Evolutionary conservation across 768 basidiomycete species (phyloP).

Genomic region (Suillus paluster): DNA sequence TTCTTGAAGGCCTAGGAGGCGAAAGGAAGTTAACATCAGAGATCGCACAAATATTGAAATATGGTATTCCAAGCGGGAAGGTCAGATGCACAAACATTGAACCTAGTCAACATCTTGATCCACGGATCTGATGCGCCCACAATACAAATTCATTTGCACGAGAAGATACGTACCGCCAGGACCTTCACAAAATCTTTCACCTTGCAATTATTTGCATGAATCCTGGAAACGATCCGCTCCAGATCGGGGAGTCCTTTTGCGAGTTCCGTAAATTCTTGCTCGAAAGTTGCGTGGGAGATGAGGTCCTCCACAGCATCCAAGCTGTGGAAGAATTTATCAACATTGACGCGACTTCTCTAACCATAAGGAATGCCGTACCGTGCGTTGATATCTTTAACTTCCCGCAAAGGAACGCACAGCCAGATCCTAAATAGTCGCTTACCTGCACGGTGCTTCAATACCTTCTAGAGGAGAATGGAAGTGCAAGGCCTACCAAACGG

Average conservation of each 20-base stretch:
- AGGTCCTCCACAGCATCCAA: constrained; percentile 95
- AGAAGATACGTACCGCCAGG: constrained; percentile 56
- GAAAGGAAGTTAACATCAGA: constrained; percentile 13
- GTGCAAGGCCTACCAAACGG: constrained; percentile 73
- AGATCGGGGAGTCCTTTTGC: constrained; percentile 89
- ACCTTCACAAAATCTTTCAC: constrained; percentile 89
- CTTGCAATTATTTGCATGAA: constrained; percentile 91
- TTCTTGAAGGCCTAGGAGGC: constrained; percentile 70
- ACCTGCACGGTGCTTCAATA: constrained; percentile 47
- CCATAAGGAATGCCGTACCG: constrained; percentile 52
- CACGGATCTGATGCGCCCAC: not conserved
- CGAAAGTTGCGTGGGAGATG: constrained; percentile 78
- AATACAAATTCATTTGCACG: constrained; percentile 3
- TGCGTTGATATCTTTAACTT: constrained; percentile 84
- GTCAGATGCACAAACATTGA: not conserved
- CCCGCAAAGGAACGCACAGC: constrained; percentile 90
- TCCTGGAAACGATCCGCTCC: constrained; percentile 91
- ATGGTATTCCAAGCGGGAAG: not conserved
- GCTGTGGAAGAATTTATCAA: constrained; percentile 43
- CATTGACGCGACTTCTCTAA: constrained; percentile 14
- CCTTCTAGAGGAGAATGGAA: constrained; percentile 11
- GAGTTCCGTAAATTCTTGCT: constrained; percentile 71
- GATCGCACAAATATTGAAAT: not conserved
- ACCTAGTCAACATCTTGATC: not conserved
- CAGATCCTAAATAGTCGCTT: constrained; percentile 97